A percentile compares a stretch with the other conserved stretches of the same genome.
These are phyloP conservation scores for Solanum peruvianum DNA, from an alignment of 257 asterid genomes.

Conservation along the genomic window DNA sequence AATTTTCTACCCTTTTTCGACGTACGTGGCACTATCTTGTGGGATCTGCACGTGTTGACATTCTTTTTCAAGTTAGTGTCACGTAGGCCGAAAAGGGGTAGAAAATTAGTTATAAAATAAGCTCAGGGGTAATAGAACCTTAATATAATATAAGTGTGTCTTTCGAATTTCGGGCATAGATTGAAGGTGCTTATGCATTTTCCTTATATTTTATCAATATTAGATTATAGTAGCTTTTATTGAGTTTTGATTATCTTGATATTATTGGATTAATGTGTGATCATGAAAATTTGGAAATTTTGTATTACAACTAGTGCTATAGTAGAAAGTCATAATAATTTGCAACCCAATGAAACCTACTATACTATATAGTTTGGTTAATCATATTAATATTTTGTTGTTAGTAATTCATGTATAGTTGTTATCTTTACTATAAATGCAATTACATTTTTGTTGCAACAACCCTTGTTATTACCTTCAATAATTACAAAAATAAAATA, in stretches of 20 bases:
- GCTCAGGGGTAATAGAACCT: no score
- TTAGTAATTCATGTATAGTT: not conserved
- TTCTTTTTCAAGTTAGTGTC: no score
- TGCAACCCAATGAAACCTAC: not conserved
- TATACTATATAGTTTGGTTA: not conserved
- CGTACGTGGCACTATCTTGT: no score
- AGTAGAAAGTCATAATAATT: not conserved
- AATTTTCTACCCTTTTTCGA: no score
- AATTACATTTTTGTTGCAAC: not conserved
- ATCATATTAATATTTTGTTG: not conserved
- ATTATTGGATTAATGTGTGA: not conserved
- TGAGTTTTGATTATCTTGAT: not conserved
- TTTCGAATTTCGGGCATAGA: no score
- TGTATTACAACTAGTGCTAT: not conserved
- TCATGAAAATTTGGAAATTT: not conserved
- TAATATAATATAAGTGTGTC: no score
- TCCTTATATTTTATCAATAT: not conserved
- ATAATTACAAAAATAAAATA: not conserved
- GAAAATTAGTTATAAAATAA: no score
- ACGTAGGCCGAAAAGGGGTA: no score
- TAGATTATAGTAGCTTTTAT: not conserved
- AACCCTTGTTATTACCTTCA: not conserved
- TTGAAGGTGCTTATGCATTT: rapidly evolving
- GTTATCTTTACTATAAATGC: not conserved
- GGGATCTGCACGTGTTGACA: no score